Percentiles rank a stretch among this genome's conserved stretches.
Conservation (phyloP, 768 basidiomycete genomes). For the Termitomyces sp. region DNA sequence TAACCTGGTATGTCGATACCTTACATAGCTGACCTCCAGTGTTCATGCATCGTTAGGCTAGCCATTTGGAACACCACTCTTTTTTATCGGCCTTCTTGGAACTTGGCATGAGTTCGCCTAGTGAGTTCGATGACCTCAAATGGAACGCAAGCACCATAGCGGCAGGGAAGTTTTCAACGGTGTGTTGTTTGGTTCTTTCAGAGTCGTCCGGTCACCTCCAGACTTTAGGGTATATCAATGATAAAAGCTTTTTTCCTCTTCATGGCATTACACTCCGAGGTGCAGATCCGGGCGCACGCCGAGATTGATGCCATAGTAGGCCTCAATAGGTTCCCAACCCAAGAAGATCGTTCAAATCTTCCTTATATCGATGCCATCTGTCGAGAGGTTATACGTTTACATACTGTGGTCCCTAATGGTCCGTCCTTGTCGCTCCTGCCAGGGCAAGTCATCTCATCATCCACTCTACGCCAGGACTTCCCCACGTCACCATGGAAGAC, state of each 20-base stretch:
- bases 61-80: background rate
- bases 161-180: background rate
- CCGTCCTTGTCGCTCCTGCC: background rate
- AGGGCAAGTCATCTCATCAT: background rate
- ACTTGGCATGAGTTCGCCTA: background rate
- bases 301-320: slow-evolving; percentile 21
- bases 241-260: slow-evolving; percentile 21
- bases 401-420: background rate
- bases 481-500: slow-evolving; percentile 21
- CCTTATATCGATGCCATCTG: slow-evolving; percentile 21
- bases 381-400: slow-evolving; percentile 14
- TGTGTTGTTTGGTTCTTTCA: background rate
- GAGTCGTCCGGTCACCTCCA: background rate
- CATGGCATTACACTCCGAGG: slow-evolving; percentile 22
- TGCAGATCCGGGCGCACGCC: slow-evolving; percentile 17
- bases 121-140: background rate
- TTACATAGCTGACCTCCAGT: too few relatives aligned
- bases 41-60: background rate
- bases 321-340: slow-evolving; percentile 16
- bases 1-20: background rate
- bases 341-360: slow-evolving; percentile 16
- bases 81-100: background rate
- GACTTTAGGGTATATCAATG: background rate
- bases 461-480: slow-evolving; percentile 14
- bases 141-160: background rate